Percentiles rank a stretch among this genome's conserved stretches.
These are phyloP conservation scores for Thinopyrum elongatum DNA, from an alignment of 176 grass and related monocot species.

Conservation along the genomic window DNA sequence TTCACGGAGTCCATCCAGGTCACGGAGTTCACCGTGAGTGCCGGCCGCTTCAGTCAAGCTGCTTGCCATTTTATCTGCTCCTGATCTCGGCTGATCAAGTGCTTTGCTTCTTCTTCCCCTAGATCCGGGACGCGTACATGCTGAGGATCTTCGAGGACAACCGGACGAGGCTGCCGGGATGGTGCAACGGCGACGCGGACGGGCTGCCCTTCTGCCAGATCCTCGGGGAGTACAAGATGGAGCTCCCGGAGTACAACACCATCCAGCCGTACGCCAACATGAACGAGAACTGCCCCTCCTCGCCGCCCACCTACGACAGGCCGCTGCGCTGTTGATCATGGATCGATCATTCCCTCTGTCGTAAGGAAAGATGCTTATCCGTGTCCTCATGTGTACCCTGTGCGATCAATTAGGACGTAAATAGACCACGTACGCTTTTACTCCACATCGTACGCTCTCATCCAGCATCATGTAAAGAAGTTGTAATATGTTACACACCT, in stretches of 20 bases:
- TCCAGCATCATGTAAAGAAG: too few relatives aligned
- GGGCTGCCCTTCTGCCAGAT: slow-evolving; percentile 86
- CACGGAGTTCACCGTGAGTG: slow-evolving; percentile 95
- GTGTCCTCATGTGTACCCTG: neutral
- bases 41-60: neutral
- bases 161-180: slow-evolving; percentile 66
- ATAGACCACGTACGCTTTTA: neutral
- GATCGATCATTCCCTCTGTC: neutral
- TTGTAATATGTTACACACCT: too few relatives aligned
- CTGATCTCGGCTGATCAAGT: neutral
- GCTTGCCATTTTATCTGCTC: neutral
- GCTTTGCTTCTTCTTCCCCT: neutral
- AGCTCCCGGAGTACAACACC: slow-evolving; percentile 86
- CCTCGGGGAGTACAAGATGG: slow-evolving; percentile 88
- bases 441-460: neutral
- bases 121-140: slow-evolving; percentile 97
- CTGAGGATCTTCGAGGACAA: slow-evolving; percentile 96
- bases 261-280: slow-evolving; percentile 83
- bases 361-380: neutral
- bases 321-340: slow-evolving; percentile 52
- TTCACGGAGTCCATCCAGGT: slow-evolving; percentile 85
- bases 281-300: slow-evolving; percentile 96
- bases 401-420: neutral
- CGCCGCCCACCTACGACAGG: slow-evolving; percentile 61
- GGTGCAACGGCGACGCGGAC: slow-evolving; percentile 65